A percentile compares a stretch with the other conserved stretches of the same genome.
These are phyloP conservation scores for Auricularia cornea DNA, from an alignment of 768 basidiomycete species.

Conservation along the genomic window DNA sequence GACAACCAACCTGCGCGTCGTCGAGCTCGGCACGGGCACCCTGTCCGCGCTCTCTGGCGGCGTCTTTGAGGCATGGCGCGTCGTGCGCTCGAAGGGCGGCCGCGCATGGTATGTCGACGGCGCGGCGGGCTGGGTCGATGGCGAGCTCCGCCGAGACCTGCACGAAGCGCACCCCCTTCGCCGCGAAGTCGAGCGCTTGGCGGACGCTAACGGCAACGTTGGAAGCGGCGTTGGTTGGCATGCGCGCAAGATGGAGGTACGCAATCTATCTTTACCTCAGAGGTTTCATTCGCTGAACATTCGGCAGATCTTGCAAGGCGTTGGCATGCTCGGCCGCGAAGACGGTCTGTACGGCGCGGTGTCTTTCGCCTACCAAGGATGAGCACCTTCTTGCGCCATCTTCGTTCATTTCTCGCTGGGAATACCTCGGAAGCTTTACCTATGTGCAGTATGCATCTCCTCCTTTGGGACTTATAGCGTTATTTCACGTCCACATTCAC, in stretches of 20 bases:
- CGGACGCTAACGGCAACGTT: constrained; percentile 82
- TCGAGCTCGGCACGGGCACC: constrained; percentile 72
- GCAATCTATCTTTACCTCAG: constrained; percentile 19
- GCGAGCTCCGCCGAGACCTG: constrained; percentile 47
- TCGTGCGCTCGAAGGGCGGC: constrained; percentile 86
- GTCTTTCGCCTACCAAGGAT: constrained; percentile 91
- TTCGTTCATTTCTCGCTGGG: too few relatives aligned
- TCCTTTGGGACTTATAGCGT: too few relatives aligned
- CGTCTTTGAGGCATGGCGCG: constrained; percentile 80
- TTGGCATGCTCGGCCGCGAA: constrained; percentile 86
- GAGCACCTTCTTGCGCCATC: constrained; percentile 10
- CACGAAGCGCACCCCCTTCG: constrained; percentile 57
- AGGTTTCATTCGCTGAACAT: constrained; percentile 3
- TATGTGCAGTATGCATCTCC: too few relatives aligned
- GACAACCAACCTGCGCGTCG: constrained; percentile 66
- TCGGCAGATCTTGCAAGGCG: constrained; percentile 68
- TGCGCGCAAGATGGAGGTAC: constrained; percentile 91
- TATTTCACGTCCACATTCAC: too few relatives aligned
- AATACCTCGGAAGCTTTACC: too few relatives aligned
- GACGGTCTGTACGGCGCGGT: constrained; percentile 92
- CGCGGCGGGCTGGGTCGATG: constrained; percentile 65
- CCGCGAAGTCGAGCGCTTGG: constrained; percentile 59
- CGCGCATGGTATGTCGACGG: constrained; percentile 93
- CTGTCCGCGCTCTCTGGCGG: constrained; percentile 58
- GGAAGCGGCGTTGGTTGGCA: constrained; percentile 92